Conservation (phyloP, 352 stramenopile genomes). For the Thraustochytrium striatum region DNA sequence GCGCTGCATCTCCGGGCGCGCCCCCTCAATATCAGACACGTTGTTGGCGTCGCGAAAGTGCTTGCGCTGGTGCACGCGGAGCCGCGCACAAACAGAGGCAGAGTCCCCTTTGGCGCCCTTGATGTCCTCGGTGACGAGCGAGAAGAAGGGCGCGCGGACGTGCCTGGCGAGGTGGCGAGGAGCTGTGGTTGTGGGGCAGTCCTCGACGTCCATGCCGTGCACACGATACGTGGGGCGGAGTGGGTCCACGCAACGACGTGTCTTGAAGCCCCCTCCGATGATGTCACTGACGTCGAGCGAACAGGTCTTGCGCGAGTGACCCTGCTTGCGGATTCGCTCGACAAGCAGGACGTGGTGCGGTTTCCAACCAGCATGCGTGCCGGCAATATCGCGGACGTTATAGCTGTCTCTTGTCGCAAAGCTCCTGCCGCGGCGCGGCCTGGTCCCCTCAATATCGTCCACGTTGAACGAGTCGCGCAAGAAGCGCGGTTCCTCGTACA, state of each 20-base stretch:
- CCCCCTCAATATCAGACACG: conserved; percentile 59
- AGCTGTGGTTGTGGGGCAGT: conserved; percentile 53
- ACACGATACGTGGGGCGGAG: conserved; percentile 54
- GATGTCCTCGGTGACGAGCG: conserved; percentile 59
- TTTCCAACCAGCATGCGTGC: conserved; percentile 55
- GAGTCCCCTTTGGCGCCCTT: conserved; percentile 54
- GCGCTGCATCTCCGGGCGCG: conserved; percentile 57
- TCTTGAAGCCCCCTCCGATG: conserved; percentile 54
- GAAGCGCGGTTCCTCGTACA: conserved; percentile 53
- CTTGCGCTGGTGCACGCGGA: conserved; percentile 54
- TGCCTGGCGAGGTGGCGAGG: conserved; percentile 44
- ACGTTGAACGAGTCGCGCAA: conserved; percentile 57
- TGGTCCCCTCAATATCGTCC: conserved; percentile 59
- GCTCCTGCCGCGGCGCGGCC: conserved; percentile 47
- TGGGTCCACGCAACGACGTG: conserved; percentile 53
- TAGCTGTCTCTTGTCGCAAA: conserved; percentile 53
- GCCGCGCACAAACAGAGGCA: conserved; percentile 26
- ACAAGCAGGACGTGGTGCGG: conserved; percentile 50
- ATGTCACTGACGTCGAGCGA: conserved; percentile 50
- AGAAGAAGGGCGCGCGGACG: conserved; percentile 54
- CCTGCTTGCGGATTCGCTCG: conserved; percentile 51
- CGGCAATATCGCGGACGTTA: conserved; percentile 58
- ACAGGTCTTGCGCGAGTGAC: conserved; percentile 52
- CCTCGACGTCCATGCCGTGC: conserved; percentile 56
- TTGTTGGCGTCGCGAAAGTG: conserved; percentile 62